Conservation (phyloP, 768 basidiomycete genomes). For the Auriscalpium microsporum region DNA sequence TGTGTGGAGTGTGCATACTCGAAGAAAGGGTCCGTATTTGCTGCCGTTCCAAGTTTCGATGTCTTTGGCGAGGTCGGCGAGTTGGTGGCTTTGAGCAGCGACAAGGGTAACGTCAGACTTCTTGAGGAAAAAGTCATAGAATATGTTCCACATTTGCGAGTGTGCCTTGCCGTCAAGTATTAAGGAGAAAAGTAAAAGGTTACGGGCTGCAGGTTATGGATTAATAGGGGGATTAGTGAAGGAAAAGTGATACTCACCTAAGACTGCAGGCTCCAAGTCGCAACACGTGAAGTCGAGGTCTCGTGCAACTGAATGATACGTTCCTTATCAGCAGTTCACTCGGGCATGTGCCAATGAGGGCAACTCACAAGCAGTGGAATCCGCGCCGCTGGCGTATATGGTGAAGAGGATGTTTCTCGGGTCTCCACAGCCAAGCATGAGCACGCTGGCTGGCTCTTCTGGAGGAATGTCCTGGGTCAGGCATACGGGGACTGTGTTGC, state of each 20-base stretch:
- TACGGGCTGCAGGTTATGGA: slow-evolving; percentile 31
- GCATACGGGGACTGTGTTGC: slow-evolving; percentile 48
- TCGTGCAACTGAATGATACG: slow-evolving; percentile 12
- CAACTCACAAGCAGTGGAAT: neutral
- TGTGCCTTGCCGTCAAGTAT: slow-evolving; percentile 25
- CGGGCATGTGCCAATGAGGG: neutral
- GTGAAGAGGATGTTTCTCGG: slow-evolving; percentile 47
- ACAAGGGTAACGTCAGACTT: slow-evolving; percentile 25
- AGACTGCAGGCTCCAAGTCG: slow-evolving; percentile 38
- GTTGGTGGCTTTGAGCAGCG: slow-evolving; percentile 30
- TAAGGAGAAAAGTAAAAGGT: slow-evolving; percentile 38
- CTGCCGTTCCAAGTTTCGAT: slow-evolving; percentile 30
- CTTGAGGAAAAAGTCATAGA: slow-evolving; percentile 41
- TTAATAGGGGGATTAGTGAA: neutral
- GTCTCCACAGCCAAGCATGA: slow-evolving; percentile 53
- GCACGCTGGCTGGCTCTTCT: slow-evolving; percentile 37
- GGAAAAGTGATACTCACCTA: slow-evolving; percentile 26
- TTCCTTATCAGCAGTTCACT: neutral
- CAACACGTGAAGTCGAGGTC: slow-evolving; percentile 42
- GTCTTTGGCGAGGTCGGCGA: slow-evolving; percentile 26
- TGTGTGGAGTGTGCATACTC: slow-evolving; percentile 31
- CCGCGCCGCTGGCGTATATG: slow-evolving; percentile 22
- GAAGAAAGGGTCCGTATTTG: slow-evolving; percentile 30
- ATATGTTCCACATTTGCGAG: slow-evolving; percentile 34
- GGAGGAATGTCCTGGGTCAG: slow-evolving; percentile 40